Conservation (phyloP, 1,284 basidiomycete genomes). For the Rhizoctonia solani region DNA sequence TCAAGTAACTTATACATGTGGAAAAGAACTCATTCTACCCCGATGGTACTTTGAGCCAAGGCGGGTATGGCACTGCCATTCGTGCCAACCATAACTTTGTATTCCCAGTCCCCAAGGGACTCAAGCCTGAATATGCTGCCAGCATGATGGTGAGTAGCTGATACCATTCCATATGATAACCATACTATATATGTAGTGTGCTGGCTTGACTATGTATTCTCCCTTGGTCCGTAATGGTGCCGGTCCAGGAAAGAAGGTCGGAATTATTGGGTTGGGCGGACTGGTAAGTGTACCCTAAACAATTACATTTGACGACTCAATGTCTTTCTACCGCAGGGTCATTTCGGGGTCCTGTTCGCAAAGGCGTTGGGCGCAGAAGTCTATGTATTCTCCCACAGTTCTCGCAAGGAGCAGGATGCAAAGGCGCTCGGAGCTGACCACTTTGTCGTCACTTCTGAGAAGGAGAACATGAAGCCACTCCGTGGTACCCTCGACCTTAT, state of each 20-base stretch:
- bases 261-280: slow-evolving; percentile 67
- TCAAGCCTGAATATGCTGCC: slow-evolving; percentile 58
- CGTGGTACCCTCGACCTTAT: slow-evolving; percentile 62
- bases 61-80: slow-evolving; percentile 69
- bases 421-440: slow-evolving; percentile 63
- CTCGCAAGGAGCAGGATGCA: slow-evolving; percentile 64
- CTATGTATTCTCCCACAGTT: slow-evolving; percentile 66
- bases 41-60: slow-evolving; percentile 58
- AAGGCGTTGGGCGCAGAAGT: slow-evolving; percentile 64
- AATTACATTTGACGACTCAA: background rate
- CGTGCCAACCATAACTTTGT: slow-evolving; percentile 70
- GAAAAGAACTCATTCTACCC: slow-evolving; percentile 54
- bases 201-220: slow-evolving; percentile 67
- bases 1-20: slow-evolving; percentile 39
- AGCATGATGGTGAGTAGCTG: slow-evolving; percentile 45
- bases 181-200: slow-evolving; percentile 49
- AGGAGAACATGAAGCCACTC: slow-evolving; percentile 53
- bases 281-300: slow-evolving; percentile 53
- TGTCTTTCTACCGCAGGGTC: slow-evolving; percentile 45
- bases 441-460: slow-evolving; percentile 53
- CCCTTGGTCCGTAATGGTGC: slow-evolving; percentile 64
- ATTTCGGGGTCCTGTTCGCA: slow-evolving; percentile 62
- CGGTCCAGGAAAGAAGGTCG: slow-evolving; percentile 68
- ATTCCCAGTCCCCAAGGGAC: slow-evolving; percentile 66
- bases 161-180: background rate